Percentiles rank a stretch among this genome's conserved stretches.
Conservation (phyloP, 805 yeast species). For the Blastobotrys robertii region DNA sequence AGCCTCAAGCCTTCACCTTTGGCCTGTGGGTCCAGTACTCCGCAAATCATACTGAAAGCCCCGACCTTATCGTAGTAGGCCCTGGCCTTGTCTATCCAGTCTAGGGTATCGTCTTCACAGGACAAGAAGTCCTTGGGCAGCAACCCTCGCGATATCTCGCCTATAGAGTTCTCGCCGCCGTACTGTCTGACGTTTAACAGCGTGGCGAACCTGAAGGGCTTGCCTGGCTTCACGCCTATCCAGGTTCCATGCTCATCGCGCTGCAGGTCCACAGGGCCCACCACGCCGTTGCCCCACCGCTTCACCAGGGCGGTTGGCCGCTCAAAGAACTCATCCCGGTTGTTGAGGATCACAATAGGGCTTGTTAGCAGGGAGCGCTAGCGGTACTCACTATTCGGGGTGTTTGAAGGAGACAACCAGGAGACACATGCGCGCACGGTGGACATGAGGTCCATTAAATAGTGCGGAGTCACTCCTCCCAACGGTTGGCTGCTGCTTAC, state of each 20-base stretch:
- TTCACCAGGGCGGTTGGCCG: constrained; percentile 52
- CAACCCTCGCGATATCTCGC: constrained; percentile 42
- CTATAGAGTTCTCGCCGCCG: constrained; percentile 41
- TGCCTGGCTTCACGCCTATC: constrained; percentile 56
- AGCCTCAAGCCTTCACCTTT: constrained; percentile 30
- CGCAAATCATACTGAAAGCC: constrained; percentile 55
- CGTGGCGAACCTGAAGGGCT: constrained; percentile 52
- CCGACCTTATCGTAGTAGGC: constrained; percentile 34
- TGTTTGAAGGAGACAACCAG: constrained; percentile 57
- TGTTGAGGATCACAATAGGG: constrained; percentile 67
- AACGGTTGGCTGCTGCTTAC: too few relatives aligned
- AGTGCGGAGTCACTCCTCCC: background rate
- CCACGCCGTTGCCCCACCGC: constrained; percentile 24
- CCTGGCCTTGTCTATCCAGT: constrained; percentile 36
- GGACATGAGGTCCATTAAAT: background rate
- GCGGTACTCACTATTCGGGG: constrained; percentile 43
- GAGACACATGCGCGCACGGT: constrained; percentile 58
- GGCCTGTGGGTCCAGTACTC: constrained; percentile 28
- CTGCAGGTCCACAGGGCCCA: constrained; percentile 69
- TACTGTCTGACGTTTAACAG: constrained; percentile 48
- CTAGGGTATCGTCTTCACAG: constrained; percentile 16
- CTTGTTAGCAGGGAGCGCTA: constrained; percentile 11
- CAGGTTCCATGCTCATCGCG: constrained; percentile 79
- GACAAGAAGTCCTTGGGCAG: constrained; percentile 38
- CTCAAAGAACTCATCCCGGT: constrained; percentile 76